A percentile compares a stretch with the other conserved stretches of the same genome.
phyloP scores from a whole-genome alignment of 768 basidiomycete genomes.

The Agaricus sinodeliciosus region DNA sequence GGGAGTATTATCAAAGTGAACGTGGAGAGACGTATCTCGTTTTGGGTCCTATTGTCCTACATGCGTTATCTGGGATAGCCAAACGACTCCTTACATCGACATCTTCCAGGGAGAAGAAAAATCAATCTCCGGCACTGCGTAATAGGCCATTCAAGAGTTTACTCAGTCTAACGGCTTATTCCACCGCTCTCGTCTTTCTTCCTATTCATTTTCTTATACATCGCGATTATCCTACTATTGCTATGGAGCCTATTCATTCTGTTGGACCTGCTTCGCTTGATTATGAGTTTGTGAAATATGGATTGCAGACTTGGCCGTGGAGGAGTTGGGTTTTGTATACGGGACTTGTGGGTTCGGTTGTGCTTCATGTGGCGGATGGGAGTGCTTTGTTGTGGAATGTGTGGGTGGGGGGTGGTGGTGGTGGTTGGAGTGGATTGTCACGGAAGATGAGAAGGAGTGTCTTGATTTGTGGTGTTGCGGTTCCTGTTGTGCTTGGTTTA shows the following conservation, averaged over 20 bases:
- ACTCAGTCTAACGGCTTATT: constrained; percentile 61
- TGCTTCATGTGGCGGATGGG: constrained; percentile 63
- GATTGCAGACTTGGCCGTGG: constrained; percentile 54
- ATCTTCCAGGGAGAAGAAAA: constrained; percentile 13
- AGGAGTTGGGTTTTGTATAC: constrained; percentile 58
- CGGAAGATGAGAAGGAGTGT: constrained; percentile 20
- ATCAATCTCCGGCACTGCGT: neutral
- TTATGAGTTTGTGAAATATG: constrained; percentile 78
- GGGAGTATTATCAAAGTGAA: constrained; percentile 79
- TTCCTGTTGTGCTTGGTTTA: constrained; percentile 54
- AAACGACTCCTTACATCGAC: constrained; percentile 43
- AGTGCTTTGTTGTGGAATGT: constrained; percentile 43
- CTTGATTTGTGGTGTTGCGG: constrained; percentile 27
- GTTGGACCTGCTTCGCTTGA: constrained; percentile 75
- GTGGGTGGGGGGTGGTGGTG: constrained; percentile 31
- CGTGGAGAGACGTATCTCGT: constrained; percentile 66
- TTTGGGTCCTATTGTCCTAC: constrained; percentile 58
- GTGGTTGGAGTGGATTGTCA: constrained; percentile 14
- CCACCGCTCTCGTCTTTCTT: constrained; percentile 47
- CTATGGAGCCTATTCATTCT: constrained; percentile 40
- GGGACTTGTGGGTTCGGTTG: constrained; percentile 48
- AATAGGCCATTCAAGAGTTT: constrained; percentile 28
- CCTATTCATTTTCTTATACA: constrained; percentile 69
- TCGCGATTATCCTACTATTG: constrained; percentile 45
- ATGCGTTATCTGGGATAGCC: constrained; percentile 49